Base-by-base conservation (phyloP, 352 stramenopile genomes). In the Phytophthora citricola region DNA sequence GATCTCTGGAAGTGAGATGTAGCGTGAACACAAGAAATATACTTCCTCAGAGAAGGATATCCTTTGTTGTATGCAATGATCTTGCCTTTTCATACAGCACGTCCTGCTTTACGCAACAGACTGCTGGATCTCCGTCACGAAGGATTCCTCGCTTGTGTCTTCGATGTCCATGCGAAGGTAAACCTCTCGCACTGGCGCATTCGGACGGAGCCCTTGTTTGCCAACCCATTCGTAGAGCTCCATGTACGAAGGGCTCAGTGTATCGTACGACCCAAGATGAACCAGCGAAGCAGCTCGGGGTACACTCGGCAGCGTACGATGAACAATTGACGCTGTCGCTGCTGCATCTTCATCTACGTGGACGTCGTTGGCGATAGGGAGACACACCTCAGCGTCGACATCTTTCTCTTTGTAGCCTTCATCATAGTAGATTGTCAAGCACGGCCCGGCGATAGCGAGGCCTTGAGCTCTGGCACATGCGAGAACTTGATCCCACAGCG, bases 351-450 rank as follows among this genome's bases (percentile, higher is more conserved):
- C 34, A 46, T 51, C 27, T 4, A 83, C 63, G 1, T 29, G 10
- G 0, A 40, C 60, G 36, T 79, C 48, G 0, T 55, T 31, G n/a
- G 56, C 52, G 52, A 81, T 76, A 0, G 71, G 77, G 11, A 81
- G 53, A 59, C 77, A 85, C 14, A 81, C 77, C 27, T 85, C 77
- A 8, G 66, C 71, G 45, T 85, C 71, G 1, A 85, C 74, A 54
- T 83, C 71, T n/a, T 56, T 71, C 40, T 67, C 55, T 54, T 79
- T 83, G 71, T 64, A 81, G 20, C 66, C 77, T 45, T 58, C 52
- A 15, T 83, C 71, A 41, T 79, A 74, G 66, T 79, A 83, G 47
- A 79, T 66, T 15, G 65, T 68, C 20, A 83, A 73, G 51, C 71
- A 79, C 0, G 73, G 59, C 2, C 62, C 63, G 9, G 54, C 55